Percentiles rank a stretch among this genome's conserved stretches.
Evolutionary conservation across 2,329 filamentous ascomycete species (phyloP).

Genomic region (Clathrospora elynae): DNA sequence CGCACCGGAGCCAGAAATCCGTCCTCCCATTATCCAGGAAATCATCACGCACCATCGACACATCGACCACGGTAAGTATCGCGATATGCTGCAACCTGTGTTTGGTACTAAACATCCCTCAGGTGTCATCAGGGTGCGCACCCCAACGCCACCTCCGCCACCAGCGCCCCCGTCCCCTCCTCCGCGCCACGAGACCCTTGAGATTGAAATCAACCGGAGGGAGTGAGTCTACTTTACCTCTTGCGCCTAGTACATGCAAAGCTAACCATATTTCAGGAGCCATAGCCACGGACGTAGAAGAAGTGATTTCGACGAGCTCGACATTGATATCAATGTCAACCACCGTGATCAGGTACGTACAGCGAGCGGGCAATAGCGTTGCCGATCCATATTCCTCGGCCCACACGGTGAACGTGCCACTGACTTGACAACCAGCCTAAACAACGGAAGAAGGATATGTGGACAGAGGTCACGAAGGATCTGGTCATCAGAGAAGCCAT

Average conservation of each 20-base stretch:
- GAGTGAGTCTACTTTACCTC: constrained; percentile 46
- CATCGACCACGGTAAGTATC: constrained; percentile 77
- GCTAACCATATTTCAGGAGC: constrained; percentile 30
- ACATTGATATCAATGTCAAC: constrained; percentile 70
- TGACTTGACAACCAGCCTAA: constrained; percentile 49
- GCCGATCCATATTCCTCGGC: constrained; percentile 73
- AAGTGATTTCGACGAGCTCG: constrained; percentile 61
- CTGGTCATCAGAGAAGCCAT: constrained; percentile 86
- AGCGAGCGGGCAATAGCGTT: constrained; percentile 66
- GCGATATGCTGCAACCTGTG: neutral
- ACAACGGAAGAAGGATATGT: constrained; percentile 64
- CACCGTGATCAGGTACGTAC: constrained; percentile 55
- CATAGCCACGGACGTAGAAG: constrained; percentile 53
- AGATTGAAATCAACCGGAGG: constrained; percentile 61
- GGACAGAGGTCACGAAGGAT: constrained; percentile 97
- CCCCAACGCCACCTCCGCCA: constrained; percentile 57
- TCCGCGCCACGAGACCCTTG: constrained; percentile 56
- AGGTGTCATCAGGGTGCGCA: constrained; percentile 55
- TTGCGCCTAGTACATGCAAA: neutral
- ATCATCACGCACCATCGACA: constrained; percentile 87
- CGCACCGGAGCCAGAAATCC: constrained; percentile 68
- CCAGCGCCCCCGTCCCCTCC: constrained; percentile 51
- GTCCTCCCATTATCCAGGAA: constrained; percentile 83
- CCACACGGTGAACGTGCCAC: constrained; percentile 62
- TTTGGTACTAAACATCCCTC: constrained; percentile 12